Evolutionary conservation across 2,329 filamentous ascomycete genomes (phyloP).

Genomic region (Botrytis hyacinthi): DNA sequence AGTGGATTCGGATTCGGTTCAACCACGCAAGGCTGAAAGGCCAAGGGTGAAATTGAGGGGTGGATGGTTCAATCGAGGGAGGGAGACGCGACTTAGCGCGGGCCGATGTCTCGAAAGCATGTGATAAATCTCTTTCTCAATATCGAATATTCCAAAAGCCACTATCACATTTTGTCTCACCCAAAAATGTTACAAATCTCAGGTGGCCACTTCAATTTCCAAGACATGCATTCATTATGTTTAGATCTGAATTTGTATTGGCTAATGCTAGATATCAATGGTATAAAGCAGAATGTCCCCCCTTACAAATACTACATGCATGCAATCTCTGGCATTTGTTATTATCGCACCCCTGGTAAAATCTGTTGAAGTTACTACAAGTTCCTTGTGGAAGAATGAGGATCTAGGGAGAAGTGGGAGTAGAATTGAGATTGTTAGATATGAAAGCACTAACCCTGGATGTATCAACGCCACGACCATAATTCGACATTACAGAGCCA

Average conservation of each 20-base stretch:
- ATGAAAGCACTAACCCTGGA: slow-evolving; percentile 1
- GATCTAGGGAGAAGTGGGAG: background rate
- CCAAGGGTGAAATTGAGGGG: background rate
- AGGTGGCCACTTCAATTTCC: background rate
- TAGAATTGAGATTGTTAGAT: background rate
- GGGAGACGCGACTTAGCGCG: slow-evolving; percentile 13
- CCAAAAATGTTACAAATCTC: background rate
- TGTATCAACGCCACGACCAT: background rate
- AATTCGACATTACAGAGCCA: background rate
- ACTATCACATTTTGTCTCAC: background rate
- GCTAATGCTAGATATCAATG: background rate
- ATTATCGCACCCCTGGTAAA: background rate
- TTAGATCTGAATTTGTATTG: background rate
- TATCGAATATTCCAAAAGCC: background rate
- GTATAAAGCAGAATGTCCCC: background rate
- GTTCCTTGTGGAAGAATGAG: background rate
- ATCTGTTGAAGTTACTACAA: slow-evolving; percentile 8
- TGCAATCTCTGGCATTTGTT: background rate
- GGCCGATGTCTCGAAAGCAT: slow-evolving; percentile 12
- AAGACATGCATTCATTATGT: background rate
- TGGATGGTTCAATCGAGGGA: background rate
- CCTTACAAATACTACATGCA: background rate
- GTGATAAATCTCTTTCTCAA: background rate
- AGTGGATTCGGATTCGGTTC: background rate
- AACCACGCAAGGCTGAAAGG: background rate